These are phyloP conservation scores for Malassezia arunalokei DNA, from an alignment of 1,284 basidiomycete species.

Conservation along the genomic window DNA sequence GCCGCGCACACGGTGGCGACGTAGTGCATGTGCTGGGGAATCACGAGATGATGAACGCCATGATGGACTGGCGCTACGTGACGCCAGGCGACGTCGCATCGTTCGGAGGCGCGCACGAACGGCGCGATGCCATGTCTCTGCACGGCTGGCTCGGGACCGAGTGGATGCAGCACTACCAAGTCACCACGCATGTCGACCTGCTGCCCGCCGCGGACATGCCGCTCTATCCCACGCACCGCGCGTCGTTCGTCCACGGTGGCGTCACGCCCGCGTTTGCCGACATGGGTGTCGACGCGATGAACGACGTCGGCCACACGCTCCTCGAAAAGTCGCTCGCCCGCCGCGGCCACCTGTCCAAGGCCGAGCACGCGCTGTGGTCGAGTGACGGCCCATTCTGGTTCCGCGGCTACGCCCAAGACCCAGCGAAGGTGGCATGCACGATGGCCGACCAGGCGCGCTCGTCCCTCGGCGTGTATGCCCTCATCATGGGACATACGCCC, in stretches of 20 bases:
- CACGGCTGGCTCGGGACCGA: conserved; percentile 46
- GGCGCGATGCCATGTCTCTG: conserved; percentile 36
- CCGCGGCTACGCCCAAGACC: conserved; percentile 35
- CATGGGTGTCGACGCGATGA: conserved; percentile 23
- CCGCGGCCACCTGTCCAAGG: background rate
- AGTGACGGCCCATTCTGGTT: conserved; percentile 41
- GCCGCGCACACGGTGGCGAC: conserved; percentile 20
- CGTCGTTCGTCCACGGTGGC: conserved; percentile 40
- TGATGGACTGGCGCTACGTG: conserved; percentile 49
- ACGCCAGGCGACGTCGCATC: conserved; percentile 46
- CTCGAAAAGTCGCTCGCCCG: conserved; percentile 24
- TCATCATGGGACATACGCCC: conserved; percentile 42
- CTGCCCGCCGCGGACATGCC: conserved; percentile 14
- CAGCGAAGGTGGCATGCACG: conserved; percentile 16
- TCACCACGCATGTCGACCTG: conserved; percentile 24
- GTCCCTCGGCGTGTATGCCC: conserved; percentile 15
- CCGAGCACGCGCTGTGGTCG: conserved; percentile 23
- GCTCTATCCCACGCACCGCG: background rate
- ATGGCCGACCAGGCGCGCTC: conserved; percentile 14
- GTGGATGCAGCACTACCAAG: conserved; percentile 31
- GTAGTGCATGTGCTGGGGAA: conserved; percentile 33
- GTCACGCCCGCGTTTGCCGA: conserved; percentile 31
- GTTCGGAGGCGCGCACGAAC: conserved; percentile 29
- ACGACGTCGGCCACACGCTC: conserved; percentile 22
- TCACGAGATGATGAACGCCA: conserved; percentile 43